phyloP scores from a whole-genome alignment of 768 basidiomycete species.

The Pulveroboletus ravenelii region DNA sequence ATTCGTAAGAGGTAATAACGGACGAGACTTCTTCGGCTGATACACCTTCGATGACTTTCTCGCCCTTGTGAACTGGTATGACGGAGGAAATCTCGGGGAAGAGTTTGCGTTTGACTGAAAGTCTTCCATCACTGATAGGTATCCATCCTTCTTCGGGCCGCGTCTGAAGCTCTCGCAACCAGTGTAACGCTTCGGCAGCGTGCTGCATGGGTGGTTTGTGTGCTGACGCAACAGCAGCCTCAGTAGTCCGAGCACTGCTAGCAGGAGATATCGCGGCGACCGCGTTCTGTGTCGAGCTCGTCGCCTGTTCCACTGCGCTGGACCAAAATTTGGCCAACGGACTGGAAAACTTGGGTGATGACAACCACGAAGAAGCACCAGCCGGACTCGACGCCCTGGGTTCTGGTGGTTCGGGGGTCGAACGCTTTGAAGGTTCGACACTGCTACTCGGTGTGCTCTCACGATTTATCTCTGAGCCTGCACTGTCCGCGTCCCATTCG shows the following conservation, averaged over 20 bases:
- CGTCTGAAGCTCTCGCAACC: conserved; percentile 69
- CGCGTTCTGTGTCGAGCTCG: conserved; percentile 69
- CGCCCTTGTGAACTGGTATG: conserved; percentile 81
- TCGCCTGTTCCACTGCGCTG: conserved; percentile 71
- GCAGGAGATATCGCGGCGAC: conserved; percentile 72
- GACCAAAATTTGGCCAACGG: conserved; percentile 68
- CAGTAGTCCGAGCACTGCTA: conserved; percentile 30
- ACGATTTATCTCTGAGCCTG: conserved; percentile 13
- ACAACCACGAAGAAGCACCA: conserved; percentile 41
- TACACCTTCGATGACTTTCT: conserved; percentile 89
- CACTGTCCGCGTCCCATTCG: conserved; percentile 62
- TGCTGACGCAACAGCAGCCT: conserved; percentile 43
- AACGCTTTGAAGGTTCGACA: conserved; percentile 16
- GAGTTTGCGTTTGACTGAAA: conserved; percentile 72
- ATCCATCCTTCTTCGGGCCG: conserved; percentile 67
- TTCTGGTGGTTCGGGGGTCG: conserved; percentile 22
- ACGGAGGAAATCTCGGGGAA: conserved; percentile 71
- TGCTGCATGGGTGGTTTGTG: conserved; percentile 73
- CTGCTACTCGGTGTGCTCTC: conserved; percentile 12
- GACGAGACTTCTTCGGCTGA: conserved; percentile 88
- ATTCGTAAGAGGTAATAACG: conserved; percentile 63
- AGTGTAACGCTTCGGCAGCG: conserved; percentile 76
- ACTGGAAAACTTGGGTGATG: conserved; percentile 63
- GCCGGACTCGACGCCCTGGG: conserved; percentile 7
- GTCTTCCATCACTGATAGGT: conserved; percentile 67